A percentile compares a stretch with the other conserved stretches of the same genome.
phyloP scores from a whole-genome alignment of 345 rosid genomes.

The Abelmoschus esculentus region DNA sequence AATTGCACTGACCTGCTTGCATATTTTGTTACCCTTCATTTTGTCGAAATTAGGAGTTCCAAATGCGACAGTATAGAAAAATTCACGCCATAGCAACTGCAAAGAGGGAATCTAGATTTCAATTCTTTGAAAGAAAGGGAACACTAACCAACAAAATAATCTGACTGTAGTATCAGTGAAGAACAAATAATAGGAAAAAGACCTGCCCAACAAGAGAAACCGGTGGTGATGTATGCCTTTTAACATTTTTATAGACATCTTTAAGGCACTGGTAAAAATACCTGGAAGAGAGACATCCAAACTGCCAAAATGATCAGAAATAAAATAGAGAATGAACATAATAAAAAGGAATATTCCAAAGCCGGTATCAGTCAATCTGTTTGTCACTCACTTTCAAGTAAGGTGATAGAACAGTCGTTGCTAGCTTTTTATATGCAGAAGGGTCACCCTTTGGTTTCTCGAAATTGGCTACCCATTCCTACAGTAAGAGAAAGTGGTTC shows the following conservation, averaged over 20 bases:
- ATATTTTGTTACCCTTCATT: conserved; percentile 75
- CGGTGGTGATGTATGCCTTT: conserved; percentile 76
- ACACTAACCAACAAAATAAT: conserved; percentile 7
- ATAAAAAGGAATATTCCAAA: background rate
- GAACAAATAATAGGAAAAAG: conserved; percentile 18
- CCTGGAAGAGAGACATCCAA: conserved; percentile 96
- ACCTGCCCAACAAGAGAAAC: conserved; percentile 97
- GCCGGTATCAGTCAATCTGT: background rate
- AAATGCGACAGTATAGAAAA: conserved; percentile 80
- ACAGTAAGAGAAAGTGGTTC: conserved; percentile 10
- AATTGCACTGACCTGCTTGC: conserved; percentile 65
- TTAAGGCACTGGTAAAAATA: conserved; percentile 79
- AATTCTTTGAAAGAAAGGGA: conserved; percentile 2
- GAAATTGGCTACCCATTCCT: conserved; percentile 92
- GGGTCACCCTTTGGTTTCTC: conserved; percentile 98
- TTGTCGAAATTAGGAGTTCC: conserved; percentile 81
- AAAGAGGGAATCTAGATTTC: conserved; percentile 12
- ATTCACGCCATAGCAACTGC: conserved; percentile 88
- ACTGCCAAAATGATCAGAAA: conserved; percentile 45
- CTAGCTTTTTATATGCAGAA: conserved; percentile 73
- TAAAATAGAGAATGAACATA: background rate
- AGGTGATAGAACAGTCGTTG: conserved; percentile 86
- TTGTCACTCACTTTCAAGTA: conserved; percentile 71
- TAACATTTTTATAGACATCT: conserved; percentile 49
- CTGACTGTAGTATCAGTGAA: background rate